These are phyloP conservation scores for Cystofilobasidium macerans DNA, from an alignment of 768 basidiomycete genomes.

Conservation along the genomic window DNA sequence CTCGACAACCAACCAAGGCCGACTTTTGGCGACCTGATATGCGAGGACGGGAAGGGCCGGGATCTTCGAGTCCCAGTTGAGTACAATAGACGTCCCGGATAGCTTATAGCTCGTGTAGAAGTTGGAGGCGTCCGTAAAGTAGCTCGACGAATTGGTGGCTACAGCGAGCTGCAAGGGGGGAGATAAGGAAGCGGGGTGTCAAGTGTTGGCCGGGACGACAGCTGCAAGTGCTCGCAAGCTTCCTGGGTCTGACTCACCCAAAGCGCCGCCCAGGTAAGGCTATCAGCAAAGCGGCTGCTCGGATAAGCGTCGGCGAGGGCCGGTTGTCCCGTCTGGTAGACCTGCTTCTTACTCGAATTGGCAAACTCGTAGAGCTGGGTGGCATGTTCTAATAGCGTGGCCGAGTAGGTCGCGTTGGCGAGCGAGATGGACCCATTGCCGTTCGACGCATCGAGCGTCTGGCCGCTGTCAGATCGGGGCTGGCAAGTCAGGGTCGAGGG, in stretches of 20 bases:
- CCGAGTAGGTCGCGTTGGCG: conserved; percentile 60
- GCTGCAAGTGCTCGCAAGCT: conserved; percentile 6
- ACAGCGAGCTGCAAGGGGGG: conserved; percentile 61
- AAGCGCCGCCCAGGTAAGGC: conserved; percentile 41
- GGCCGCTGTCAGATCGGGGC: conserved; percentile 29
- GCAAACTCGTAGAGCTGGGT: conserved; percentile 65
- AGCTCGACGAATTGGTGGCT: conserved; percentile 52
- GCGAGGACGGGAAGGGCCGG: conserved; percentile 66
- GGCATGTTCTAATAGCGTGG: conserved; percentile 61
- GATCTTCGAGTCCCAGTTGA: conserved; percentile 74
- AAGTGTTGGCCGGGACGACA: too few relatives aligned
- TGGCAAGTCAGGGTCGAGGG: background rate
- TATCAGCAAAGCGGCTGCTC: conserved; percentile 61
- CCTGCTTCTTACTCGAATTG: conserved; percentile 43
- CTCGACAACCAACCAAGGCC: conserved; percentile 43
- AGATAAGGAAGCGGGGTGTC: background rate
- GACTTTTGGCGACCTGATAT: conserved; percentile 56
- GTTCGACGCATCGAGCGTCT: conserved; percentile 40
- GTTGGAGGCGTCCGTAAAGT: conserved; percentile 54
- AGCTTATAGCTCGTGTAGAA: conserved; percentile 54
- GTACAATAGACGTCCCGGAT: conserved; percentile 47
- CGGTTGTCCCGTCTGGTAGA: conserved; percentile 50
- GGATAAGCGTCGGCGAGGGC: conserved; percentile 53
- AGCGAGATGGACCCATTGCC: conserved; percentile 48
- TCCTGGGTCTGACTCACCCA: conserved; percentile 23